A percentile compares a stretch with the other conserved stretches of the same genome.
Conservation (phyloP, 2,329 filamentous ascomycete species). For the Cladobotryum protrusum region DNA sequence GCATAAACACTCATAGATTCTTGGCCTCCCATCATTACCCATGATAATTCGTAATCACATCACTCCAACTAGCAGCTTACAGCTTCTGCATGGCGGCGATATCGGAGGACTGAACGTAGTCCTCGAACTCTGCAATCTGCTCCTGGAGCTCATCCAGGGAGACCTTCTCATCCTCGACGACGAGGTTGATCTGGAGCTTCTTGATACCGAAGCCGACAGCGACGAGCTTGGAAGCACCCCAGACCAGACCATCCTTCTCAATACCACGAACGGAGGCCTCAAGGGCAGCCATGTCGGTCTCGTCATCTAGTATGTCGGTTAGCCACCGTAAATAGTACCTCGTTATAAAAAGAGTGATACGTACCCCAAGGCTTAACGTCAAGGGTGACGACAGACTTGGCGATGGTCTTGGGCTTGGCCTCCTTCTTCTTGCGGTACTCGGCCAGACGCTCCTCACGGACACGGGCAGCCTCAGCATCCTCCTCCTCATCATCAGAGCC, state of each 20-base stretch:
- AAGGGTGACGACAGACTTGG: constrained; percentile 93
- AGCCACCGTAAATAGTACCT: background rate
- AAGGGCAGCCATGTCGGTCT: constrained; percentile 83
- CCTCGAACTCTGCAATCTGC: constrained; percentile 76
- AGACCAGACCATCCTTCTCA: constrained; percentile 88
- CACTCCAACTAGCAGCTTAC: constrained; percentile 42
- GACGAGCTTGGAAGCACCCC: constrained; percentile 87
- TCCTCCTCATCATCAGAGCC: constrained; percentile 91
- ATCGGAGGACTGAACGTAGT: constrained; percentile 93
- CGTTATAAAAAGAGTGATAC: constrained; percentile 28
- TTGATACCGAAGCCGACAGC: constrained; percentile 95
- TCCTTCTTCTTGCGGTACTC: constrained; percentile 98
- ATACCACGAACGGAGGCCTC: constrained; percentile 77
- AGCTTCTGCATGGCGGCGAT: constrained; percentile 88
- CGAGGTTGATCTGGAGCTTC: constrained; percentile 98
- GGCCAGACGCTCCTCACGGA: constrained; percentile 83
- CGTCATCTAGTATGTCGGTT: constrained; percentile 57
- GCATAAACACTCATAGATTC: constrained; percentile 11
- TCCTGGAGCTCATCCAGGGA: constrained; percentile 81
- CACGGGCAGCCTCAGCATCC: constrained; percentile 74
- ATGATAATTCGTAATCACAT: constrained; percentile 12
- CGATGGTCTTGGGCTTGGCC: constrained; percentile 80
- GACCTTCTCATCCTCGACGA: constrained; percentile 96
- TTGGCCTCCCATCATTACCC: constrained; percentile 11
- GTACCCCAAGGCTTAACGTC: constrained; percentile 99